phyloP scores from a whole-genome alignment of 2,329 filamentous ascomycete species.

The Neofusicoccum kwambonambiense region DNA sequence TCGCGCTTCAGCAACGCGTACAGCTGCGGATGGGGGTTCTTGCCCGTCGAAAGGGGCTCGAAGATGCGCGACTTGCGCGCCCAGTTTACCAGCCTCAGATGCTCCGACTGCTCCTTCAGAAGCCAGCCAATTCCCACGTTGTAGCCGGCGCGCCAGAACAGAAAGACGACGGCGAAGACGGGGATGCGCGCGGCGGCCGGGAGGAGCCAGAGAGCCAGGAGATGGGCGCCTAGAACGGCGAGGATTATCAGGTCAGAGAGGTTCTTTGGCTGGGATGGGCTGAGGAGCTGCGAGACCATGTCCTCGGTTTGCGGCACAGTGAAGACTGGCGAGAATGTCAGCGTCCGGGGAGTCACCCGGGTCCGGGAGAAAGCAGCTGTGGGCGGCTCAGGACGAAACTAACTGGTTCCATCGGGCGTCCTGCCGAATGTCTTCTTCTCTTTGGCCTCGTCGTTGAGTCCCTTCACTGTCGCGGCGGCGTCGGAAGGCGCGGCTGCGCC shows the following conservation, averaged over 20 bases:
- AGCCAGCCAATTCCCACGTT: conserved; percentile 92
- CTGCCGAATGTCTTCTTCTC: conserved; percentile 83
- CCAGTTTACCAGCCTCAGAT: conserved; percentile 83
- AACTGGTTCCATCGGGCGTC: conserved; percentile 87
- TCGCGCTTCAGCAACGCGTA: conserved; percentile 84
- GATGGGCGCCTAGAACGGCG: conserved; percentile 71
- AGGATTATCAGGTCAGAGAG: conserved; percentile 81
- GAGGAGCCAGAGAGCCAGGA: conserved; percentile 70
- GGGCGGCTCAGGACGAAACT: conserved; percentile 36
- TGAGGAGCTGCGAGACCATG: conserved; percentile 97
- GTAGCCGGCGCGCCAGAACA: conserved; percentile 91
- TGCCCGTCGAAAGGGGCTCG: conserved; percentile 74
- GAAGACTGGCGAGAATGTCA: conserved; percentile 65
- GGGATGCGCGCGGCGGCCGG: conserved; percentile 69
- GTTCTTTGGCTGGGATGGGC: conserved; percentile 94
- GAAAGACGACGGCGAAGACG: conserved; percentile 77
- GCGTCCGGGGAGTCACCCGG: not conserved
- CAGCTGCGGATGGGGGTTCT: conserved; percentile 77
- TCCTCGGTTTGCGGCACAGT: conserved; percentile 94
- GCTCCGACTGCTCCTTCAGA: conserved; percentile 84
- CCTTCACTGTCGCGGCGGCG: conserved; percentile 37
- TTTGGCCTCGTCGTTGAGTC: conserved; percentile 52
- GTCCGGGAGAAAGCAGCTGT: not conserved
- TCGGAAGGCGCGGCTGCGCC: not conserved
- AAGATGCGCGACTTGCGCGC: conserved; percentile 84